Evolutionary conservation across 306 rosid species (phyloP).

Genomic region (Lupinus albus): DNA sequence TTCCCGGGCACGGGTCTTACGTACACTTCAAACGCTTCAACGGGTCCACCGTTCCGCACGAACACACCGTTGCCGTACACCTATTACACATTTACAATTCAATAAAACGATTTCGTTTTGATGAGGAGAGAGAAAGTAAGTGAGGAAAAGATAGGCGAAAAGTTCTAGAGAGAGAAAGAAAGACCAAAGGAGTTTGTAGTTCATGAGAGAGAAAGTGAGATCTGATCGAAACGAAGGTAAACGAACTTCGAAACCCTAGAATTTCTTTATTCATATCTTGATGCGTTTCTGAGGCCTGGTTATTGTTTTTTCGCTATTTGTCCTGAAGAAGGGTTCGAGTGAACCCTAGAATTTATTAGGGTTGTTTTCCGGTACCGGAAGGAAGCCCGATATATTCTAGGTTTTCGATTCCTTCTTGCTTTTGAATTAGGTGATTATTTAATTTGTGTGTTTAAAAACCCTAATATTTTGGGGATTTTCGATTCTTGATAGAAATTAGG

Average conservation of each 20-base stretch:
- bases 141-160: too few species aligned
- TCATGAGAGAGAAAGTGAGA: constrained; percentile 69
- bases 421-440: constrained; percentile 9
- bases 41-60: constrained; percentile 53
- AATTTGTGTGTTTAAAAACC: constrained; percentile 36
- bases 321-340: constrained; percentile 18
- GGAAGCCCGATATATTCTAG: constrained; percentile 40
- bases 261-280: neutral
- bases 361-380: constrained; percentile 26
- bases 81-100: constrained; percentile 56
- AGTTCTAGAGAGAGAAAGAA: constrained; percentile 45
- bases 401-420: constrained; percentile 9
- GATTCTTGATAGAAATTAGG: constrained; percentile 52
- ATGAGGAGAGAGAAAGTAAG: constrained; percentile 33
- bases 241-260: constrained; percentile 55
- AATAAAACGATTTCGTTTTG: constrained; percentile 56
- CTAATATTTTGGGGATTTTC: constrained; percentile 48
- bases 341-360: constrained; percentile 29
- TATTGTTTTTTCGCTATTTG: constrained; percentile 4
- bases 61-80: constrained; percentile 65
- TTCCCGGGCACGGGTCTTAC: constrained; percentile 60
- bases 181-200: neutral
- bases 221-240: constrained; percentile 62
- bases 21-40: constrained; percentile 57
- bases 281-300: neutral